Base-by-base conservation (phyloP, 1,139 yeast species). In the Debaryomyces nepalensis region DNA sequence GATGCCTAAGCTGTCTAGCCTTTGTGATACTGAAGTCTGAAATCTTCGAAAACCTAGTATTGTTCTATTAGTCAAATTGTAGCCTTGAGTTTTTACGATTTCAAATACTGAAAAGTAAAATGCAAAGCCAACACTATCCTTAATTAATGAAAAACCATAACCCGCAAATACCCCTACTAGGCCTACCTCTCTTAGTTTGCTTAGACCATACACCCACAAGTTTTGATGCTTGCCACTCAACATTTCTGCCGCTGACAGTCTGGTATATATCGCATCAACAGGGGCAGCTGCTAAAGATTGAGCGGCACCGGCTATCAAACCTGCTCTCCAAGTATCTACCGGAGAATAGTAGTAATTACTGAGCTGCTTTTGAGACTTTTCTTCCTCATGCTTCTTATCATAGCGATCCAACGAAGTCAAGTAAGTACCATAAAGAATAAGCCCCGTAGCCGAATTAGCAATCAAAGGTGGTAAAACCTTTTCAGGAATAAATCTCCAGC, bases 271-370 rank as follows among this genome's bases (percentile, higher is more conserved):
- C 6, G 97, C 97, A 63, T 91, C 97, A 3, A 91, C 77, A 0
- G 98, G 98, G 2, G 97, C 95, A 1, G 97, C 96, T 1, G 90
- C 93, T n/a, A 88, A 66, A 12, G 96, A 86, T 54, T 93, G 97
- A 10, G 82, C 81, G 0, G 84, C 81, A 1, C 97, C 97, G 0
- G 97, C 97, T 0, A 87, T 53, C 45, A 84, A 82, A 0, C 98
- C 98, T 0, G 97, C 89, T 41, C 79, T 64, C 68, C 89, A 80
- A 0, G 95, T 82, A 55, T 86, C 90, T 5, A 58, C 31, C 0
- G 73, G 67, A 2, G 68, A 58, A 45, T 64, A 68, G 39, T 57
- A 51, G 16, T 54, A 46, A 9, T 44, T 49, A 5, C 42, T 40
- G 6, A 51, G 51, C 8, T 33, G 22, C 7, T 18, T 26, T 6